Evolutionary conservation across 768 basidiomycete genomes (phyloP).

Genomic region (Lactifluus volemus): DNA sequence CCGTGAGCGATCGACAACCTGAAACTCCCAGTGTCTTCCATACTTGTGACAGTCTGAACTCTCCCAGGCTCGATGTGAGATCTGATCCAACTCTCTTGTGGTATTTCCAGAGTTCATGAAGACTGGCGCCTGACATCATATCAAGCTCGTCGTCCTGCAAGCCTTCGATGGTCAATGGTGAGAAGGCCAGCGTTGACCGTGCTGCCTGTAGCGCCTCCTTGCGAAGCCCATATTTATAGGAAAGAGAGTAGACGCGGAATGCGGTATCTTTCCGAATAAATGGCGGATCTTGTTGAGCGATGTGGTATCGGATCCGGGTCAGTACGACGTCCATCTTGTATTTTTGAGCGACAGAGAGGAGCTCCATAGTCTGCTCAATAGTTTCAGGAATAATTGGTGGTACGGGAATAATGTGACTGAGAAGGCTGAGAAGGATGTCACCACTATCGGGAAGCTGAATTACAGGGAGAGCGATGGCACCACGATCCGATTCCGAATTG

Average conservation of each 20-base stretch:
- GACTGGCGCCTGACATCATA: too few species aligned
- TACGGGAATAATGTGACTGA: neutral
- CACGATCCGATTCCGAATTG: too few species aligned
- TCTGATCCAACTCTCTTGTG: too few species aligned
- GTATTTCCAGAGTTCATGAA: too few species aligned
- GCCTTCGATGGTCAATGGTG: too few species aligned
- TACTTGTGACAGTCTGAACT: too few species aligned
- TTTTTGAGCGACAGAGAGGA: neutral
- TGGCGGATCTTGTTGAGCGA: neutral
- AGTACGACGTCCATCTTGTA: conserved; percentile 4
- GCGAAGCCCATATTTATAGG: neutral
- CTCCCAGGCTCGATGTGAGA: too few species aligned
- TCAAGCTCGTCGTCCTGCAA: too few species aligned
- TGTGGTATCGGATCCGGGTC: neutral
- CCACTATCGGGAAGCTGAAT: neutral
- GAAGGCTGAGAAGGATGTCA: neutral
- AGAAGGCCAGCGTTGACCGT: neutral
- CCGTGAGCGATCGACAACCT: too few species aligned
- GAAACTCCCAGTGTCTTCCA: too few species aligned
- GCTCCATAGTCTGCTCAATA: neutral
- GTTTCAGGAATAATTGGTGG: neutral
- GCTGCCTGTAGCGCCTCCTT: conserved; percentile 1
- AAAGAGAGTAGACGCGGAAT: neutral
- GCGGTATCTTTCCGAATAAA: neutral
- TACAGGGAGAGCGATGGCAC: neutral